These are phyloP conservation scores for Epichloe elymi DNA, from an alignment of 2,329 filamentous ascomycete genomes.

Conservation along the genomic window DNA sequence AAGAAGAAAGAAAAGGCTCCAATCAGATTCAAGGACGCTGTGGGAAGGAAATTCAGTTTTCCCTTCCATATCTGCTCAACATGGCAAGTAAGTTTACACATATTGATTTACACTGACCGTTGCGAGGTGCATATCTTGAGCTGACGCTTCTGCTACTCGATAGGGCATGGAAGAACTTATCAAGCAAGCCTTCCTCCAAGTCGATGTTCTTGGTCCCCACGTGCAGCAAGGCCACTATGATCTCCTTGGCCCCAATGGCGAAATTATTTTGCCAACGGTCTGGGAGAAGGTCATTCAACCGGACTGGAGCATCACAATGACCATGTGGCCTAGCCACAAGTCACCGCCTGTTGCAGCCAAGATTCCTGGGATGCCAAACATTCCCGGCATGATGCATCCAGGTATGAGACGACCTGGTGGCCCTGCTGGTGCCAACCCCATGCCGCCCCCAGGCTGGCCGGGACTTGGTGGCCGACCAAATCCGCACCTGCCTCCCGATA, in stretches of 20 bases:
- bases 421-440: background rate
- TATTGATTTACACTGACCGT: background rate
- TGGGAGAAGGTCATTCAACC: constrained; percentile 76
- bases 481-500: constrained; percentile 4
- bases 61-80: constrained; percentile 76
- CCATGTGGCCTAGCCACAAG: constrained; percentile 44
- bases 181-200: constrained; percentile 69
- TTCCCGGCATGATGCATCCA: constrained; percentile 2
- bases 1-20: constrained; percentile 53
- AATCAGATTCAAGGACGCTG: constrained; percentile 82
- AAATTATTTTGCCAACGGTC: constrained; percentile 65
- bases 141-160: constrained; percentile 5
- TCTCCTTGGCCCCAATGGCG: constrained; percentile 62
- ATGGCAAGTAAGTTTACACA: constrained; percentile 52
- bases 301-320: constrained; percentile 43
- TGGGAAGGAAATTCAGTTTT: constrained; percentile 85
- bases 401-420: background rate
- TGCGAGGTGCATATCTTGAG: background rate
- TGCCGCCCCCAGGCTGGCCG: constrained; percentile 10
- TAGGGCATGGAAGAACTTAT: constrained; percentile 81
- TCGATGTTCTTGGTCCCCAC: constrained; percentile 62
- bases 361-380: constrained; percentile 3
- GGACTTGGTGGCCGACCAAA: background rate
- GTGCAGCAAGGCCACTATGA: constrained; percentile 72
- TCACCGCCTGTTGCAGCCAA: constrained; percentile 3